Conservation (phyloP, 1,284 basidiomycete species). For the Clitocybe nebularis region DNA sequence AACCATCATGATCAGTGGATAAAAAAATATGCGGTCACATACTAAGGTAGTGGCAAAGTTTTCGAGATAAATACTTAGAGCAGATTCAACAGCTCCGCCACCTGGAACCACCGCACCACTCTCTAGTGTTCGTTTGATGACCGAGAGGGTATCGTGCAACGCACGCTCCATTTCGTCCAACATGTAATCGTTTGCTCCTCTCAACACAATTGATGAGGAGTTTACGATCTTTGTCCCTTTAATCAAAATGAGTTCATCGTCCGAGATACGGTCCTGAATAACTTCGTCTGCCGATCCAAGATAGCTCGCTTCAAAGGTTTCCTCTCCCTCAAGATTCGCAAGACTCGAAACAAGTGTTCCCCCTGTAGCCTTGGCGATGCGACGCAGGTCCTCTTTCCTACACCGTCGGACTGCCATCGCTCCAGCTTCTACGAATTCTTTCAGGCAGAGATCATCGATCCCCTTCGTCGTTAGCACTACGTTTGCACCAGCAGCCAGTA, state of each 20-base stretch:
- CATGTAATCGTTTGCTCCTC: slow-evolving; percentile 99
- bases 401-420: slow-evolving; percentile 98
- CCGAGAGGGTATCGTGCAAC: slow-evolving; percentile 90
- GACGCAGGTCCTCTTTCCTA: slow-evolving; percentile 94
- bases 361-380: slow-evolving; percentile 97
- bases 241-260: slow-evolving; percentile 96
- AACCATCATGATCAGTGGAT: slow-evolving; percentile 7
- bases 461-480: slow-evolving; percentile 98
- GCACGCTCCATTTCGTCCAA: slow-evolving; percentile 99
- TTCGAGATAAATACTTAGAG: slow-evolving; percentile 95
- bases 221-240: slow-evolving; percentile 97
- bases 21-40: slow-evolving; percentile 26
- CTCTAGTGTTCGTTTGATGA: slow-evolving; percentile 97
- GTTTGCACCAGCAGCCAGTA: slow-evolving; percentile 93
- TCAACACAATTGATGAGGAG: slow-evolving; percentile 89
- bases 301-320: slow-evolving; percentile 91
- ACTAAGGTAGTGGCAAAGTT: slow-evolving; percentile 98
- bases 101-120: slow-evolving; percentile 95
- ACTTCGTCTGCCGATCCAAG: slow-evolving; percentile 95
- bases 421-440: slow-evolving; percentile 99
- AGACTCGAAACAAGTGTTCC: slow-evolving; percentile 91
- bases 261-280: slow-evolving; percentile 94
- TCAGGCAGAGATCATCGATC: slow-evolving; percentile 96
- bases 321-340: slow-evolving; percentile 97
- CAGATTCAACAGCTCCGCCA: slow-evolving; percentile 96